These are phyloP conservation scores for Gentiana dahurica DNA, from an alignment of 257 asterid genomes.

Conservation along the genomic window DNA sequence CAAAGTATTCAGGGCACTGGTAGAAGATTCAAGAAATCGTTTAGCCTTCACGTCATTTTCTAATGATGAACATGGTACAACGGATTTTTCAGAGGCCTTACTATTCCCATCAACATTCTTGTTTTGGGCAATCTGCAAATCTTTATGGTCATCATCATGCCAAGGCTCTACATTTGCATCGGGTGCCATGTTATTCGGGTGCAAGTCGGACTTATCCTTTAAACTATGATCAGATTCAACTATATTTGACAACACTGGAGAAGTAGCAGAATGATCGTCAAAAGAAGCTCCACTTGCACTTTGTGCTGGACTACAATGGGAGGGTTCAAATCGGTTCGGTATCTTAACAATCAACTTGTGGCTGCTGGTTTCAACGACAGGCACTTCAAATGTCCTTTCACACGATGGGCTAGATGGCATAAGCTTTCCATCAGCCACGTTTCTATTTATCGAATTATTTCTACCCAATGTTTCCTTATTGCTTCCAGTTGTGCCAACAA, in stretches of 20 bases:
- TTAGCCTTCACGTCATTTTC: slow-evolving; percentile 19
- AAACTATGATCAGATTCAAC: slow-evolving; percentile 18
- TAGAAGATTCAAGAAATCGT: slow-evolving; percentile 21
- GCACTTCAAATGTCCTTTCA: slow-evolving; percentile 45
- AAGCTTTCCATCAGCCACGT: slow-evolving; percentile 34
- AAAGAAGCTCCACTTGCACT: slow-evolving; percentile 25
- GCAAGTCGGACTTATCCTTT: slow-evolving; percentile 22
- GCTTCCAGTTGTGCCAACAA: slow-evolving; percentile 25
- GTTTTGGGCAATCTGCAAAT: slow-evolving; percentile 20
- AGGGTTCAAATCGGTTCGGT: slow-evolving; percentile 25
- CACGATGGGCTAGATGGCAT: slow-evolving; percentile 28
- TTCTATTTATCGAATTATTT: slow-evolving; percentile 34
- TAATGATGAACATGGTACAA: slow-evolving; percentile 12
- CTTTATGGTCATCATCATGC: slow-evolving; percentile 21
- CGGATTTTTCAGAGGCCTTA: slow-evolving; percentile 16
- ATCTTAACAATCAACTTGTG: slow-evolving; percentile 78
- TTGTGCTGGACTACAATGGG: slow-evolving; percentile 21
- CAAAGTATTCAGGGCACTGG: slow-evolving; percentile 54
- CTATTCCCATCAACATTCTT: slow-evolving; percentile 17
- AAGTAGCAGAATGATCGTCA: slow-evolving; percentile 34
- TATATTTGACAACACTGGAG: slow-evolving; percentile 30
- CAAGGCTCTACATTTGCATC: slow-evolving; percentile 22
- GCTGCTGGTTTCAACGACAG: slow-evolving; percentile 31
- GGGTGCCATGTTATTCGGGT: slow-evolving; percentile 14
- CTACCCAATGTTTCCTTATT: slow-evolving; percentile 49